Conservation (phyloP, 495 filamentous ascomycete genomes). For the Bacidia rubella region DNA sequence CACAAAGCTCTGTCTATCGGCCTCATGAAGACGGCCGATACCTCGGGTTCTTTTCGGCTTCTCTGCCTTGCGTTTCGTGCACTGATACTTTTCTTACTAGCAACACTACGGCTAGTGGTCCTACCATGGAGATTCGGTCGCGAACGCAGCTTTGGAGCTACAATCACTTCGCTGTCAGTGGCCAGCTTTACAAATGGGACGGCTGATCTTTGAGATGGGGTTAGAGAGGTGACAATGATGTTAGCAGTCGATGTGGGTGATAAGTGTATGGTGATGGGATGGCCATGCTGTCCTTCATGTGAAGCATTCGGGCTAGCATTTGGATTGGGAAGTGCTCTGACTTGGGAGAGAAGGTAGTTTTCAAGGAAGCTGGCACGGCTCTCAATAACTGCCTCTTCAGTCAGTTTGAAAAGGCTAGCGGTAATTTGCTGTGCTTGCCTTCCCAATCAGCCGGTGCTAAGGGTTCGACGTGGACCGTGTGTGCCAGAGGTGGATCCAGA, state of each 20-base stretch:
- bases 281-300: conserved; percentile 36
- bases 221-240: conserved; percentile 67
- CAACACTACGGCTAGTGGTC: conserved; percentile 55
- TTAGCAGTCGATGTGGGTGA: conserved; percentile 93
- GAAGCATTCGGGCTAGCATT: conserved; percentile 37
- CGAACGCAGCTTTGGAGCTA: conserved; percentile 76
- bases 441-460: conserved; percentile 94
- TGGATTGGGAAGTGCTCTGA: conserved; percentile 83
- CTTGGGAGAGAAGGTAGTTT: conserved; percentile 82
- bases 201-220: conserved; percentile 51
- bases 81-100: conserved; percentile 54
- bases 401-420: not conserved
- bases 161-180: conserved; percentile 88
- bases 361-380: conserved; percentile 90
- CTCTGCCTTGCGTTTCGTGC: conserved; percentile 58
- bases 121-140: conserved; percentile 39
- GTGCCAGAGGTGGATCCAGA: conserved; percentile 74
- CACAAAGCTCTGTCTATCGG: conserved; percentile 56
- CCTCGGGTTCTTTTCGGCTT: conserved; percentile 42
- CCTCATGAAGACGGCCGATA: conserved; percentile 50
- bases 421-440: conserved; percentile 29
- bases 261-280: conserved; percentile 83
- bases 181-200: conserved; percentile 82
- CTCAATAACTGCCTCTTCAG: conserved; percentile 57
- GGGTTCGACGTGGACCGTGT: conserved; percentile 92